Conservation (phyloP, 768 basidiomycete genomes). For the Trametes cinnabarina region DNA sequence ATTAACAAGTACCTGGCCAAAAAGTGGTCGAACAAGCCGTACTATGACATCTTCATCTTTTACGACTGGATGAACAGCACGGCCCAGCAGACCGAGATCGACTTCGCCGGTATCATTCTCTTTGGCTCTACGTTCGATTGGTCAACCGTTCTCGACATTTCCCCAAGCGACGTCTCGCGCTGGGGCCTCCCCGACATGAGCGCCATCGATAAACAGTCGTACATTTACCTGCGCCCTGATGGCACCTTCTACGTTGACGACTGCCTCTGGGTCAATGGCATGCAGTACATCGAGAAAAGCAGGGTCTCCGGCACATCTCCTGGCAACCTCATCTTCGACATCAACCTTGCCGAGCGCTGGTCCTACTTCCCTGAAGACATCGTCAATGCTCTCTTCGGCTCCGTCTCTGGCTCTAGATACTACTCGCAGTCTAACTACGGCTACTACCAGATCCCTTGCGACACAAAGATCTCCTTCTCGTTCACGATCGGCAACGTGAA, state of each 20-base stretch:
- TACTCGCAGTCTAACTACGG: conserved; percentile 4
- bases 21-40: conserved; percentile 13
- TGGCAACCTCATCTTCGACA: conserved; percentile 2
- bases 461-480: conserved; percentile 5
- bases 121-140: conserved; percentile 8
- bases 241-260: conserved; percentile 14
- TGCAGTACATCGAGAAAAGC: background rate
- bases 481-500: conserved; percentile 13
- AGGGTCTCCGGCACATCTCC: background rate
- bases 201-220: conserved; percentile 7
- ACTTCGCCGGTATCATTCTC: conserved; percentile 10
- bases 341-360: conserved; percentile 1
- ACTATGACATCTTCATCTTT: conserved; percentile 14
- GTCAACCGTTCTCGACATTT: conserved; percentile 7
- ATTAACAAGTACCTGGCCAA: conserved; percentile 12
- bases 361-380: conserved; percentile 6
- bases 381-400: conserved; percentile 9
- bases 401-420: conserved; percentile 10
- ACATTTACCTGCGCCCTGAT: conserved; percentile 4
- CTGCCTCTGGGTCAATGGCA: conserved; percentile 5
- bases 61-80: conserved; percentile 11
- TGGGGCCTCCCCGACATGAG: conserved; percentile 12
- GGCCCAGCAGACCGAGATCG: background rate
- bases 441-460: conserved; percentile 16
- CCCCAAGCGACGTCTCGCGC: background rate